Evolutionary conservation across 108 stramenopile species (phyloP).

Genomic region (Licmophora abbreviata): DNA sequence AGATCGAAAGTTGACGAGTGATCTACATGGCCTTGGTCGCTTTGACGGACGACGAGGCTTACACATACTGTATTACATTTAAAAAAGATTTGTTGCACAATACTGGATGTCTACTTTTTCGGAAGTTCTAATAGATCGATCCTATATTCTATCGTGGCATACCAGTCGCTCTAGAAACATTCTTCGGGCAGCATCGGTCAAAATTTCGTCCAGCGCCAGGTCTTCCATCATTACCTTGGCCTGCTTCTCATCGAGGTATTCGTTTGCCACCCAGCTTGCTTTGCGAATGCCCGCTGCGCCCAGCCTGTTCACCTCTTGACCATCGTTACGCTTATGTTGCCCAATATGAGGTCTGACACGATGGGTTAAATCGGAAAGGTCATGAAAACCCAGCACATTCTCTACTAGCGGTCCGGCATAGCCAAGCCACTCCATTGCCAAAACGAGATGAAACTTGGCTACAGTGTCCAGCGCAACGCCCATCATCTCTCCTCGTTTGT

Average conservation of each 20-base stretch:
- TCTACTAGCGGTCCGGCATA: slow-evolving; percentile 49
- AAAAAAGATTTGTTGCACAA: too few species aligned
- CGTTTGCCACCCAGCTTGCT: slow-evolving; percentile 63
- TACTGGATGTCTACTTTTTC: too few species aligned
- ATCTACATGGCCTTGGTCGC: too few species aligned
- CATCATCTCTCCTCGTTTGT: slow-evolving; percentile 31
- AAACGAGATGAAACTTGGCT: slow-evolving; percentile 61
- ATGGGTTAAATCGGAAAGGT: slow-evolving; percentile 50
- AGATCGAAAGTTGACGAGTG: slow-evolving; percentile 5
- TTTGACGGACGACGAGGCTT: too few species aligned
- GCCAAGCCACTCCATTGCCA: slow-evolving; percentile 78
- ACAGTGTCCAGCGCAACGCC: slow-evolving; percentile 56
- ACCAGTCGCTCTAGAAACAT: slow-evolving; percentile 79
- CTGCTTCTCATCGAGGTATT: slow-evolving; percentile 41
- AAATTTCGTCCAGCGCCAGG: slow-evolving; percentile 70
- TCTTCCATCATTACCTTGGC: slow-evolving; percentile 70
- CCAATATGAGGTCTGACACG: slow-evolving; percentile 64
- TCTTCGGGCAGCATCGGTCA: slow-evolving; percentile 68
- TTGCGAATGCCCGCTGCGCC: slow-evolving; percentile 67
- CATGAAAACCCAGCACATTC: slow-evolving; percentile 60
- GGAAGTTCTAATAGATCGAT: too few species aligned
- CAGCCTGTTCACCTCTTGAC: slow-evolving; percentile 57
- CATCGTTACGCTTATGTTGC: slow-evolving; percentile 63
- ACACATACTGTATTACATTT: too few species aligned
- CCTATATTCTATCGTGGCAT: slow-evolving; percentile 25